Percentiles rank a stretch among this genome's conserved stretches.
Conservation (phyloP, 192 early-diverging fungal species). For the Coemansia sp. region DNA sequence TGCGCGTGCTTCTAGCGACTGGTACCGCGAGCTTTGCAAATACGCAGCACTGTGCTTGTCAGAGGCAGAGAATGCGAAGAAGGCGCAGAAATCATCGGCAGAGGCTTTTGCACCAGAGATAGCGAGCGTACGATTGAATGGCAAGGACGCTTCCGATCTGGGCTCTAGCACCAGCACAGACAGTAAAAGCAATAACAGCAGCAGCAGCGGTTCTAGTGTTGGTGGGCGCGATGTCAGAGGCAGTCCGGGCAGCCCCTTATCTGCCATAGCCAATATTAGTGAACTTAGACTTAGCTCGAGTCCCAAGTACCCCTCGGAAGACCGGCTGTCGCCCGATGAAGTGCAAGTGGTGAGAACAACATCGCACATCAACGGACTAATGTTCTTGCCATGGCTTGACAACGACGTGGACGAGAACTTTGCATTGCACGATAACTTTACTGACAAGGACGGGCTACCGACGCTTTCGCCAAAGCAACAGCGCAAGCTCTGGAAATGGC, state of each 20-base stretch:
- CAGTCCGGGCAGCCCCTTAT: neutral
- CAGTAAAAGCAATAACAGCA: conserved; percentile 11
- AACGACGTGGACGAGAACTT: conserved; percentile 65
- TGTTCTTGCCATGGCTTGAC: conserved; percentile 75
- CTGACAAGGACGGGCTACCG: conserved; percentile 79
- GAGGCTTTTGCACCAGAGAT: neutral
- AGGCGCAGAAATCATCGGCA: neutral
- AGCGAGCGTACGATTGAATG: neutral
- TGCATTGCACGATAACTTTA: conserved; percentile 54
- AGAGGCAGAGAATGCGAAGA: conserved; percentile 35
- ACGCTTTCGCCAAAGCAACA: conserved; percentile 73
- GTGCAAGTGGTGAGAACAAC: conserved; percentile 63
- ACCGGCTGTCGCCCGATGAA: conserved; percentile 52
- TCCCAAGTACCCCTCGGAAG: neutral
- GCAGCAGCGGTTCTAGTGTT: conserved; percentile 8
- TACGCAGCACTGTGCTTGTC: conserved; percentile 24
- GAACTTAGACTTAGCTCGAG: neutral
- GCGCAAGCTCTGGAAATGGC: conserved; percentile 76
- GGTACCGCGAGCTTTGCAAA: conserved; percentile 36
- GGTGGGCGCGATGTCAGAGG: too few relatives aligned
- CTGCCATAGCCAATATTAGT: neutral
- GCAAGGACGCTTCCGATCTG: neutral
- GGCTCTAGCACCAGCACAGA: neutral
- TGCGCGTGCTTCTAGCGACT: neutral
- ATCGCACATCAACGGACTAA: conserved; percentile 69